Evolutionary conservation across 495 filamentous ascomycete genomes (phyloP).

Genomic region (Aspergillus sclerotioniger): DNA sequence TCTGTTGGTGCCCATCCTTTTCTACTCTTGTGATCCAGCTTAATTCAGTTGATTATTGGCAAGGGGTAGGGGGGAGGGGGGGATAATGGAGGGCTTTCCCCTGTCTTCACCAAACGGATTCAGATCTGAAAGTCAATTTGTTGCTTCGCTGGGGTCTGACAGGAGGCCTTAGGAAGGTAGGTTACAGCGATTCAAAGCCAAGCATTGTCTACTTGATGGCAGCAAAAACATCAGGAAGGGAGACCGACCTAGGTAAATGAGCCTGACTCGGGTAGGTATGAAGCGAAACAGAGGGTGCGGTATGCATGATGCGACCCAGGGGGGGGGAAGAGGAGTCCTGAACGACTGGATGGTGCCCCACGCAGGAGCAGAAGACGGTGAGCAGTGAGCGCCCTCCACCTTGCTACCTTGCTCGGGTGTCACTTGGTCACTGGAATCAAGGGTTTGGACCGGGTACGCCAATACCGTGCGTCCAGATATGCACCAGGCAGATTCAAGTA

Average conservation of each 20-base stretch:
- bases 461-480: conserved; percentile 5
- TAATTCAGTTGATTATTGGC: conserved; percentile 7
- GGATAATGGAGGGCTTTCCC: no score
- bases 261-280: neutral
- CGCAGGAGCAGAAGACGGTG: conserved; percentile 19
- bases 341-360: conserved; percentile 8
- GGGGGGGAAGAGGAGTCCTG: neutral
- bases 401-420: conserved; percentile 3
- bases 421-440: conserved; percentile 14
- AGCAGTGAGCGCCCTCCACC: conserved; percentile 2
- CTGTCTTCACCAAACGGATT: neutral
- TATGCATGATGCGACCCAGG: conserved; percentile 17
- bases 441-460: conserved; percentile 11
- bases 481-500: conserved; percentile 1
- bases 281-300: conserved; percentile 2
- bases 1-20: conserved; percentile 13
- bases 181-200: neutral
- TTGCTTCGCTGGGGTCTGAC: neutral
- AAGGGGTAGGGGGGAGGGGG: no score
- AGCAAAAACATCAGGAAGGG: neutral
- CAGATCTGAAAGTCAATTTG: conserved; percentile 2
- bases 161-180: neutral
- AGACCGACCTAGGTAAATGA: neutral
- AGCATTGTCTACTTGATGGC: neutral
- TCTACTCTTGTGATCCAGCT: conserved; percentile 8